Percentiles rank a stretch among this genome's conserved stretches.
Evolutionary conservation across 2,329 filamentous ascomycete genomes (phyloP).

Genomic region (Cytospora schulzeri): DNA sequence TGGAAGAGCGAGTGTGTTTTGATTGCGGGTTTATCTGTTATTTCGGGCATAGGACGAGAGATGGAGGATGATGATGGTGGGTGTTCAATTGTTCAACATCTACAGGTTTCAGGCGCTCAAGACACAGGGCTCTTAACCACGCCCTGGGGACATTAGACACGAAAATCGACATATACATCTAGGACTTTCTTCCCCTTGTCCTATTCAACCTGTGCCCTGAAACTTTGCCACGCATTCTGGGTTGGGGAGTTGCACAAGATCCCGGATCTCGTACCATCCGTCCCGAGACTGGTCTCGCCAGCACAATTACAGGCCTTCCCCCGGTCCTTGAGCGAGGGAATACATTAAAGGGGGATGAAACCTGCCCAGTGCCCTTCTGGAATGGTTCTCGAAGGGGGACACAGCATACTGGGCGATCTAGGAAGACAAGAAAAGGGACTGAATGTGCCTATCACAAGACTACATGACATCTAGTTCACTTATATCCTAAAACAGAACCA

Average conservation of each 20-base stretch:
- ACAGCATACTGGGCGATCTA: neutral
- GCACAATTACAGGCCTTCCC: neutral
- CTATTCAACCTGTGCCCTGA: neutral
- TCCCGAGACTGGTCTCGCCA: neutral
- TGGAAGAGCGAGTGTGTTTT: neutral
- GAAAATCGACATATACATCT: neutral
- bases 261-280: neutral
- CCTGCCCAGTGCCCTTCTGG: neutral
- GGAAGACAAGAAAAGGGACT: neutral
- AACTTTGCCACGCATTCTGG: neutral
- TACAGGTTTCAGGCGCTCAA: neutral
- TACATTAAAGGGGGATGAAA: neutral
- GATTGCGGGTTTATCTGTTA: neutral
- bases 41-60: neutral
- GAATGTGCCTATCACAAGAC: too few relatives aligned
- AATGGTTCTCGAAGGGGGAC: neutral
- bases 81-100: conserved; percentile 1
- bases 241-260: neutral
- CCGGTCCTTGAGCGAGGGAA: neutral
- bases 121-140: neutral
- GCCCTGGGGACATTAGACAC: neutral
- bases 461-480: too few relatives aligned
- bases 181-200: neutral
- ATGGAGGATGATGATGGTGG: neutral
- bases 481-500: too few relatives aligned